Percentiles rank a stretch among this genome's conserved stretches.
Evolutionary conservation across 2,329 filamentous ascomycete species (phyloP).

Genomic region (Aspergillus novofumigatus): DNA sequence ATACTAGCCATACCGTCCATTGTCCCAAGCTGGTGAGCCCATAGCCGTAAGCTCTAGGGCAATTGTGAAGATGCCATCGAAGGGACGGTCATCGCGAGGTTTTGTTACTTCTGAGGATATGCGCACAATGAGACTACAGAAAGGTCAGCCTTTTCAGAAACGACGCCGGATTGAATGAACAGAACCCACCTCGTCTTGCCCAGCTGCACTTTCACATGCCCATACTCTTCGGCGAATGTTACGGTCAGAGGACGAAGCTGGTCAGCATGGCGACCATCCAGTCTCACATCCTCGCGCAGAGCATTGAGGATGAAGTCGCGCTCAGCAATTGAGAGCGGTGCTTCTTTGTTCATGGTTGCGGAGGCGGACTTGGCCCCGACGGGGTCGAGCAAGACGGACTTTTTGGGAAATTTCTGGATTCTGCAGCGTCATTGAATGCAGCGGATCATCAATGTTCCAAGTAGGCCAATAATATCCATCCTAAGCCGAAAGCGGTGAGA

Average conservation of each 20-base stretch:
- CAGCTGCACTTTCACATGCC: slow-evolving; percentile 77
- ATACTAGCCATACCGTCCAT: slow-evolving; percentile 57
- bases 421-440: slow-evolving; percentile 15
- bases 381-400: slow-evolving; percentile 17
- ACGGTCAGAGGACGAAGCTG: slow-evolving; percentile 74
- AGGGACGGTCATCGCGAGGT: slow-evolving; percentile 82
- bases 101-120: slow-evolving; percentile 85
- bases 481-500: slow-evolving; percentile 5
- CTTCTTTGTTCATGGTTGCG: slow-evolving; percentile 78
- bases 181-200: slow-evolving; percentile 76
- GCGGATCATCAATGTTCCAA: slow-evolving; percentile 9
- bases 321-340: slow-evolving; percentile 84
- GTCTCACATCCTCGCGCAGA: slow-evolving; percentile 71
- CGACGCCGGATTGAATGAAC: background rate
- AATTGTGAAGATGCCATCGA: slow-evolving; percentile 93
- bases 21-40: slow-evolving; percentile 84
- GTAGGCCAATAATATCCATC: slow-evolving; percentile 5
- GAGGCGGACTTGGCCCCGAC: slow-evolving; percentile 21
- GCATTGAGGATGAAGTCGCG: slow-evolving; percentile 80
- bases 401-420: slow-evolving; percentile 16
- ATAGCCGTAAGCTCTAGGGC: slow-evolving; percentile 87
- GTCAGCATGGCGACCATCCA: slow-evolving; percentile 80
- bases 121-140: slow-evolving; percentile 55
- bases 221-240: slow-evolving; percentile 84
- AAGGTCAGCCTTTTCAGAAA: background rate